Base-by-base conservation (phyloP, 2,329 filamentous ascomycete species). In the Calonectria leucothoes region DNA sequence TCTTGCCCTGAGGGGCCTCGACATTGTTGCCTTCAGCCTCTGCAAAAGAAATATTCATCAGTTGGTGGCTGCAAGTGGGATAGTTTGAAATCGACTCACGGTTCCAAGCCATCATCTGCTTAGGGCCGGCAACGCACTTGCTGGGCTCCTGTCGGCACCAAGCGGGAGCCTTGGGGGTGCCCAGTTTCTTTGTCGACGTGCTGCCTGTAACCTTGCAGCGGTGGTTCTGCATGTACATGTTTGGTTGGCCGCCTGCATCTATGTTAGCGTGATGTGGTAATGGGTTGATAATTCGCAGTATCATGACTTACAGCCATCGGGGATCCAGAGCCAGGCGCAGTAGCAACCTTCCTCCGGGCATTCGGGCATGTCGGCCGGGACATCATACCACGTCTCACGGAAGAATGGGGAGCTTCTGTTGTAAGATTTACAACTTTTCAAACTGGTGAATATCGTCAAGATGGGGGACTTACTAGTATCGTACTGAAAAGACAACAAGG, bases 31-130 rank as follows among this genome's bases (percentile, higher is more conserved):
- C 83, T 29, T 80, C 77, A 23, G 75, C 75, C 72, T 84, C 83
- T 84, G 57, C 1, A 4, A 31, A 17, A 69, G n/a, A n/a, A n/a
- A n/a, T n/a, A n/a, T n/a, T n/a, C n/a, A n/a, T n/a, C n/a, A n/a
- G n/a, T n/a, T n/a, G n/a, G n/a, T n/a, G n/a, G n/a, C n/a, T n/a
- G n/a, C n/a, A n/a, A n/a, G n/a, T n/a, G n/a, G n/a, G n/a, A n/a
- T n/a, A n/a, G n/a, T n/a, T n/a, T 6, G 8, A 5, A 15, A 17
- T 27, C 17, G 39, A 78, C 82, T 77, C 72, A 84, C 84, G 87
- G 67, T 89, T 83, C 84, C 85, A 88, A 1, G 83, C 87, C 69
- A 88, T 85, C 84, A 88, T 88, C 77, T 89, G 87, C 80, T 89
- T 89, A 0, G 88, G 86, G 0, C 88, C 87, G 17, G 82, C 75